These are phyloP conservation scores for Lipomyces sp. DNA, from an alignment of 805 yeast species.

Conservation along the genomic window DNA sequence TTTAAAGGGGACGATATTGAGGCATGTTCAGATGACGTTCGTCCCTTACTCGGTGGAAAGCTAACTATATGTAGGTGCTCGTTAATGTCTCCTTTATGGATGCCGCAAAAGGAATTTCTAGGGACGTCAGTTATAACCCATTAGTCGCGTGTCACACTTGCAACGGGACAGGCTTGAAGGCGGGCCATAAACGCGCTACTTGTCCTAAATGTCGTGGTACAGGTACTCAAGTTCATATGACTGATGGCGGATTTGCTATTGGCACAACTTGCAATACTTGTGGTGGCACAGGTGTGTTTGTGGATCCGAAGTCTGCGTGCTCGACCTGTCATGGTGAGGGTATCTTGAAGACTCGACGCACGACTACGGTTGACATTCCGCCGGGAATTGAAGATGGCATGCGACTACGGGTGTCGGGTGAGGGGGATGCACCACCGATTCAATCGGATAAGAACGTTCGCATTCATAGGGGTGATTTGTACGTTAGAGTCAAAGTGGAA, in stretches of 20 bases:
- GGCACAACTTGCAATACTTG: conserved; percentile 88
- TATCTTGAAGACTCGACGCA: conserved; percentile 66
- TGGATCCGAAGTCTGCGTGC: conserved; percentile 73
- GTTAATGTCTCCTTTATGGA: conserved; percentile 81
- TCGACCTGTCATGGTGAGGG: conserved; percentile 87
- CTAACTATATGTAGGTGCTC: conserved; percentile 50
- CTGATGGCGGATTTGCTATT: conserved; percentile 96
- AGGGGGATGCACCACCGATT: conserved; percentile 78
- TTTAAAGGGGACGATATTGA: conserved; percentile 82
- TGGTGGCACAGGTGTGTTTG: conserved; percentile 83
- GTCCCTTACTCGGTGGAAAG: background rate
- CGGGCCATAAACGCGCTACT: conserved; percentile 72
- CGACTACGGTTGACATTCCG: conserved; percentile 84
- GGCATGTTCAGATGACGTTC: conserved; percentile 7
- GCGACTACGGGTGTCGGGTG: conserved; percentile 79
- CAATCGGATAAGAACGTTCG: conserved; percentile 66
- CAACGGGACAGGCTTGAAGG: conserved; percentile 82
- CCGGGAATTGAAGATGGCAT: conserved; percentile 88
- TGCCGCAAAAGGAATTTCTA: conserved; percentile 76
- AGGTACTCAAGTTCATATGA: conserved; percentile 82
- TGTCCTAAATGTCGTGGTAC: conserved; percentile 92
- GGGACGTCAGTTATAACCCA: conserved; percentile 70
- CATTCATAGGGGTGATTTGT: conserved; percentile 82
- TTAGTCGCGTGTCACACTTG: conserved; percentile 80
- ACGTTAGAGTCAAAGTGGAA: conserved; percentile 76